Conservation (phyloP, 345 rosid genomes). For the Aurinia saxatilis region DNA sequence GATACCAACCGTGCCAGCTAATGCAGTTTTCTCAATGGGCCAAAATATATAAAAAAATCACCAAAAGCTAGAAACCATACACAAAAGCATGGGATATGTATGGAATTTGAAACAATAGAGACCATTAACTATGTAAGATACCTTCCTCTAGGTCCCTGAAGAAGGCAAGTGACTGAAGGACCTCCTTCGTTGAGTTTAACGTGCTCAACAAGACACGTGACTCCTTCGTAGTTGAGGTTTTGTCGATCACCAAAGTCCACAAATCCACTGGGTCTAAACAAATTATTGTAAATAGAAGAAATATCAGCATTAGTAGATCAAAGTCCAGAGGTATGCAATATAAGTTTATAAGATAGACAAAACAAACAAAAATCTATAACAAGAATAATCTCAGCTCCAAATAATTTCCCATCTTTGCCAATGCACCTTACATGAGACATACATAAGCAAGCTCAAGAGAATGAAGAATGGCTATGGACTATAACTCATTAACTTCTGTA, state of each 20-base stretch:
- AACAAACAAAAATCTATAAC: too few species aligned
- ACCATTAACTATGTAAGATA: slow-evolving; percentile 12
- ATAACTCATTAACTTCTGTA: too few species aligned
- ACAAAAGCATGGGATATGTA: too few species aligned
- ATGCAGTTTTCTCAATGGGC: slow-evolving; percentile 83
- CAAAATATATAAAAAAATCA: slow-evolving; percentile 5
- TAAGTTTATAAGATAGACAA: too few species aligned
- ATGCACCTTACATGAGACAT: too few species aligned
- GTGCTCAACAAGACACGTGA: slow-evolving; percentile 74
- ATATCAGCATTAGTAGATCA: neutral
- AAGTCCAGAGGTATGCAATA: neutral
- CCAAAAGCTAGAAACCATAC: neutral
- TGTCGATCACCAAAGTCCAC: slow-evolving; percentile 67
- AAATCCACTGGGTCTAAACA: slow-evolving; percentile 66
- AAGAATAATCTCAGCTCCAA: too few species aligned
- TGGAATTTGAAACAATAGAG: too few species aligned
- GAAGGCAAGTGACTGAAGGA: slow-evolving; percentile 74
- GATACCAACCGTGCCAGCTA: slow-evolving; percentile 85
- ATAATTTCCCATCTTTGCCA: too few species aligned
- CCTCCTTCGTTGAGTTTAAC: slow-evolving; percentile 82
- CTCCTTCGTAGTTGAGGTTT: slow-evolving; percentile 63
- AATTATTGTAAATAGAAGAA: neutral
- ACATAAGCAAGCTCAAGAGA: too few species aligned
- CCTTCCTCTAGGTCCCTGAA: slow-evolving; percentile 87
- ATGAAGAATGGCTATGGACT: too few species aligned